A percentile compares a stretch with the other conserved stretches of the same genome.
phyloP scores from a whole-genome alignment of 2,329 filamentous ascomycete genomes.

The Fusarium concolor region DNA sequence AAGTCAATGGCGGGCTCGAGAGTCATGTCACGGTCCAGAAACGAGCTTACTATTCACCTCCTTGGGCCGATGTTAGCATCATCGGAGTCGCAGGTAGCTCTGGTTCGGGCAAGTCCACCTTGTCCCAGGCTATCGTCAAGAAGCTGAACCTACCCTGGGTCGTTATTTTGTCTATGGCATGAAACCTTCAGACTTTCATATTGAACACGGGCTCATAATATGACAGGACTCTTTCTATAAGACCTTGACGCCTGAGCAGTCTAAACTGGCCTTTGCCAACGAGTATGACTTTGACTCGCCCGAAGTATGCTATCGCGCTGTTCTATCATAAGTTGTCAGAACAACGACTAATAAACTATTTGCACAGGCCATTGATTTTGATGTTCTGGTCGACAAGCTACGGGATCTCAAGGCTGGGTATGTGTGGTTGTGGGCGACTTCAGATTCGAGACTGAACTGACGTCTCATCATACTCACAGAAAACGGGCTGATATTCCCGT shows the following conservation, averaged over 20 bases:
- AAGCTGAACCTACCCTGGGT: slow-evolving; percentile 96
- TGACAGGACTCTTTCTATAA: slow-evolving; percentile 97
- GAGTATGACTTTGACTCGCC: slow-evolving; percentile 98
- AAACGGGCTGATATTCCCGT: slow-evolving; percentile 91
- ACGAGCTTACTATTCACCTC: slow-evolving; percentile 85
- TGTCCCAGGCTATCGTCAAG: slow-evolving; percentile 90
- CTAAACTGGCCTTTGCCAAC: slow-evolving; percentile 83
- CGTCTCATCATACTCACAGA: slow-evolving; percentile 56
- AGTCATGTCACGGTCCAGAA: slow-evolving; percentile 64
- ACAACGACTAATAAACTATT: slow-evolving; percentile 9
- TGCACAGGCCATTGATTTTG: slow-evolving; percentile 85
- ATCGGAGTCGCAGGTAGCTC: slow-evolving; percentile 97
- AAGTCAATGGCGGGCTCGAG: slow-evolving; percentile 45
- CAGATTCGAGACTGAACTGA: slow-evolving; percentile 17
- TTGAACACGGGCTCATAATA: slow-evolving; percentile 38
- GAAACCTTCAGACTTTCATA: slow-evolving; percentile 35
- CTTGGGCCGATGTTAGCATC: slow-evolving; percentile 96
- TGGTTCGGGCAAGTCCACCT: slow-evolving; percentile 92
- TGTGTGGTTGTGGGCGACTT: slow-evolving; percentile 40
- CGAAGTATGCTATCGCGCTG: slow-evolving; percentile 60
- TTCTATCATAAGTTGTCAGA: not conserved
- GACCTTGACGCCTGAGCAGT: slow-evolving; percentile 81
- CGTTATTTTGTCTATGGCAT: slow-evolving; percentile 94
- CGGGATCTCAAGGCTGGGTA: slow-evolving; percentile 93
- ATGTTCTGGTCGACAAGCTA: slow-evolving; percentile 82